phyloP scores from a whole-genome alignment of 495 filamentous ascomycete species.

The Neurospora intermedia region DNA sequence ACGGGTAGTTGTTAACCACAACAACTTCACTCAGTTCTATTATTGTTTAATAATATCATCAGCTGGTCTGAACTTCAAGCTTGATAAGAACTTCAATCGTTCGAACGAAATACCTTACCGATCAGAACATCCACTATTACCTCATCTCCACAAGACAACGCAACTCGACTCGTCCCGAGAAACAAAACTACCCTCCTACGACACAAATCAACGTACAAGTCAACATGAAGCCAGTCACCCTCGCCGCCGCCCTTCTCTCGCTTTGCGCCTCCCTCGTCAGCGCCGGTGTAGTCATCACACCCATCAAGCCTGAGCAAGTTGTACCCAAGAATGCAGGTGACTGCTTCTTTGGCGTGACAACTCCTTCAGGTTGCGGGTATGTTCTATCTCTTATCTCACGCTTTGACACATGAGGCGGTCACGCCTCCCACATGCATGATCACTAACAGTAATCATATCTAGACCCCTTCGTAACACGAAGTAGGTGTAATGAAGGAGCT shows the following conservation, averaged over 20 bases:
- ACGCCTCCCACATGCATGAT: not conserved
- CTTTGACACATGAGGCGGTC: too few relatives aligned
- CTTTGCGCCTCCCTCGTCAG: conserved; percentile 34
- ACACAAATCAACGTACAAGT: conserved; percentile 13
- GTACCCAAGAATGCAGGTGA: conserved; percentile 29
- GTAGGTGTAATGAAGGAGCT: not conserved
- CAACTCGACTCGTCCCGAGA: not conserved
- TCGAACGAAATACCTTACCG: not conserved
- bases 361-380: conserved; percentile 38
- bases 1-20: not conserved
- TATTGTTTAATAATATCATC: not conserved
- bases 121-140: not conserved
- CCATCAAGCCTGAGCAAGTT: conserved; percentile 33
- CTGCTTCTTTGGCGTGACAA: conserved; percentile 40
- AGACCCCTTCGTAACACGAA: not conserved
- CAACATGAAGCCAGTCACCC: conserved; percentile 28
- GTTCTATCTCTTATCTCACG: conserved; percentile 8
- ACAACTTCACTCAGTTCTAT: not conserved
- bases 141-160: not conserved
- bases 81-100: not conserved
- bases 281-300: conserved; percentile 37
- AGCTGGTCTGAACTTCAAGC: not conserved
- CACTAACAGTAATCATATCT: not conserved
- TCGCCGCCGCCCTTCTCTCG: conserved; percentile 23
- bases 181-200: not conserved